Base-by-base conservation (phyloP, 352 stramenopile species). In the Bremia lactucae region DNA sequence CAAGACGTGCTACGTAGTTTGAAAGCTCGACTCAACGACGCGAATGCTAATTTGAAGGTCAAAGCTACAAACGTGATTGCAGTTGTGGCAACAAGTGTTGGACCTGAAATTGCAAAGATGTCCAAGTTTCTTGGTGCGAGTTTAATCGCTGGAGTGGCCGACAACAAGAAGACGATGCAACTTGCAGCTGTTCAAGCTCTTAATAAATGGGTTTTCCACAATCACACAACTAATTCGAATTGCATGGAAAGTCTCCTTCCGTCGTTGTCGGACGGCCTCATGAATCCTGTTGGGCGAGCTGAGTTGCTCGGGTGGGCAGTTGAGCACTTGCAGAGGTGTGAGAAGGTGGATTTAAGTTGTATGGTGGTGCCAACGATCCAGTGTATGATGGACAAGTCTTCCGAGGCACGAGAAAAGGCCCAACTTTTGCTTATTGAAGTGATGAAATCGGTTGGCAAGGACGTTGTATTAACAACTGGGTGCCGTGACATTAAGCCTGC, bases 111-210 rank as follows among this genome's bases (percentile, higher is more conserved):
- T 19, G 49, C 45, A 4, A 89, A 88, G 45, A 72, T 92, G 69
- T 85, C 78, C 3, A 94, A 94, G 46, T 52, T 85, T 23, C 59
- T 91, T 10, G 79, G 77, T 11, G 49, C 64, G 9, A 86, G 46
- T 43, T 47, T 94, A 11, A 63, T 92, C 20, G 55, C 65, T 19
- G 79, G 82, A 8, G 77, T 91, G 22, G 63, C 64, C 2, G 82
- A 94, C 55, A 94, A 94, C 62, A 94, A 94, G 55, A 94, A 94
- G 50, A 71, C 68, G 13, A 91, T 94, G 82, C 79, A 90, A 54
- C 34, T 60, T 15, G 82, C 79, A 15, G 71, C 73, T 2, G 49
- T 94, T 7, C 77, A 92, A 28, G 67, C 79, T 18, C 52, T 94
- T 20, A 68, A 90, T 44, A 87, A 83, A 43, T 94, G 82, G 82